phyloP scores from a whole-genome alignment of 2,329 filamentous ascomycete species.

The Colletotrichum sp. region DNA sequence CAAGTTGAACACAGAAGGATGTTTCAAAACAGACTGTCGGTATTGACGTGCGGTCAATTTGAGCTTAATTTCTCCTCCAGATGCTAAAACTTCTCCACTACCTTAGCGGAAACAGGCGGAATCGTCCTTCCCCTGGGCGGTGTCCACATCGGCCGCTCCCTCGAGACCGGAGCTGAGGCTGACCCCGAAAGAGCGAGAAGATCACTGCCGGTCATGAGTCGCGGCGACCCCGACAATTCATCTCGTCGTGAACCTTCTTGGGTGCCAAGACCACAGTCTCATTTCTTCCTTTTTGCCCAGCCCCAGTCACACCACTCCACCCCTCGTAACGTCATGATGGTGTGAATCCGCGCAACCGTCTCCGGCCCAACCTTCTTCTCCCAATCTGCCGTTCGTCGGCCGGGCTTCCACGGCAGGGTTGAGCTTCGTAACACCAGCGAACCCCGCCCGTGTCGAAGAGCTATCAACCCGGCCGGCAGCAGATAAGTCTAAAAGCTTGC shows the following conservation, averaged over 20 bases:
- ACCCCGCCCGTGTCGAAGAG: background rate
- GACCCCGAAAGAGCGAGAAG: background rate
- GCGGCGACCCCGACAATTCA: background rate
- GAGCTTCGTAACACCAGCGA: background rate
- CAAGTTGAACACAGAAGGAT: background rate
- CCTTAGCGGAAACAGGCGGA: background rate
- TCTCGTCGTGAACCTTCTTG: background rate
- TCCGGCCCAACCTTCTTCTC: background rate
- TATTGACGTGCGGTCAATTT: background rate
- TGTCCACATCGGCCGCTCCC: background rate
- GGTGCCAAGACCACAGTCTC: background rate
- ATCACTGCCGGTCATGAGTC: conserved; percentile 7
- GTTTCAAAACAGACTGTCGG: background rate
- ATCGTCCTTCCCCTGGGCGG: background rate
- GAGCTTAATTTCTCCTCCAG: background rate
- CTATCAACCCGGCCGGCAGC: background rate
- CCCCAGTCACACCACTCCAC: conserved; percentile 4
- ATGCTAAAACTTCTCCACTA: background rate
- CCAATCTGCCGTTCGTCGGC: background rate
- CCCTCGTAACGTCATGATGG: background rate
- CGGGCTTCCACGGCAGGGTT: background rate
- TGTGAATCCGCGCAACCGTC: background rate
- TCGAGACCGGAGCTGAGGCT: background rate
- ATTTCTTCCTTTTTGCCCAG: background rate
- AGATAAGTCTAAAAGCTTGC: background rate